Conservation (phyloP, 2,329 filamentous ascomycete species). For the Colletotrichum cordylinicola region DNA sequence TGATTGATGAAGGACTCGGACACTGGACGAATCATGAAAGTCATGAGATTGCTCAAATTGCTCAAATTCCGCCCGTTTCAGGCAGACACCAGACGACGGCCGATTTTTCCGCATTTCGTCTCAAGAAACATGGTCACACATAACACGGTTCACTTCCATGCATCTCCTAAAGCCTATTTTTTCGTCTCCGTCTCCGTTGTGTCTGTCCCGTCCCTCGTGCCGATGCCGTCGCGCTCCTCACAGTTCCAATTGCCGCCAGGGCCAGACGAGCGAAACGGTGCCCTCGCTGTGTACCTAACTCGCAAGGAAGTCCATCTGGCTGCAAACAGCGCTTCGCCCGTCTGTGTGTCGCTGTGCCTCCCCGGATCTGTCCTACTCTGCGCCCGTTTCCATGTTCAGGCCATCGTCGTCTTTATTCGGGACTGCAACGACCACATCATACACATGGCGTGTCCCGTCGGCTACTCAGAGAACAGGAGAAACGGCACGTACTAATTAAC, state of each 20-base stretch:
- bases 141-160: background rate
- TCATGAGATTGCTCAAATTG: background rate
- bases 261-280: background rate
- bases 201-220: background rate
- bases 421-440: background rate
- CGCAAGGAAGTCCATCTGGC: background rate
- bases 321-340: conserved; percentile 3
- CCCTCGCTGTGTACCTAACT: background rate
- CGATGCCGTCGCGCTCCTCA: background rate
- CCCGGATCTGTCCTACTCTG: background rate
- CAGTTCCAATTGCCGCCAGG: background rate
- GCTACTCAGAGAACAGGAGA: background rate
- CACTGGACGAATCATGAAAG: background rate
- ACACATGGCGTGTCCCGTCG: background rate
- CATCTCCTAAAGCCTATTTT: conserved; percentile 1
- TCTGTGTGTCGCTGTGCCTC: background rate
- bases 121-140: background rate
- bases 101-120: background rate
- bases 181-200: no score
- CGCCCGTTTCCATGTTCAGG: background rate
- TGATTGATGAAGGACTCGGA: background rate
- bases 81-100: conserved; percentile 11
- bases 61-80: conserved; percentile 15
- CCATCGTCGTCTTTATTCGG: background rate
- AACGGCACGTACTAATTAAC: background rate